These are phyloP conservation scores for Citrus cavaleriei DNA, from an alignment of 345 rosid species.

Conservation along the genomic window DNA sequence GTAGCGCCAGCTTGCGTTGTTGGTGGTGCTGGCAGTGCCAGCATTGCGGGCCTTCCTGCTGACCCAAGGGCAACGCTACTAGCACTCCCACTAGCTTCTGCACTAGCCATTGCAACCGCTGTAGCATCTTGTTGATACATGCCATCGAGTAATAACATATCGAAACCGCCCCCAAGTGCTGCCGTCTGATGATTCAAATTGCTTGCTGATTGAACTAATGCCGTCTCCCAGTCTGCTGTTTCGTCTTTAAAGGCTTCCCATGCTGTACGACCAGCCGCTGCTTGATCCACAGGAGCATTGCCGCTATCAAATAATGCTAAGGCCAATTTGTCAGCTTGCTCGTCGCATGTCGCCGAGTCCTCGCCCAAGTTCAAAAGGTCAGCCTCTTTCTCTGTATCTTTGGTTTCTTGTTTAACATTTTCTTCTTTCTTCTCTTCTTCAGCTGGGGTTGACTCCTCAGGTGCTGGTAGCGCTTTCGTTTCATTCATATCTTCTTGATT, in stretches of 20 bases:
- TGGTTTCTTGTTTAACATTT: constrained; percentile 14
- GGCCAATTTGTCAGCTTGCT: constrained; percentile 47
- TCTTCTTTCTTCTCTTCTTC: constrained; percentile 21
- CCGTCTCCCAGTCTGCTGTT: constrained; percentile 66
- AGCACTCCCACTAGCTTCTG: constrained; percentile 40
- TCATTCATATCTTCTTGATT: constrained; percentile 37
- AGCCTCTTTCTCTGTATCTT: constrained; percentile 29
- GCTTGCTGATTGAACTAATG: constrained; percentile 67
- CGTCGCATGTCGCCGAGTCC: constrained; percentile 26
- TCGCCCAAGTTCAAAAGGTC: constrained; percentile 61
- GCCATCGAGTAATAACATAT: constrained; percentile 43
- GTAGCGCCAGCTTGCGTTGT: not conserved
- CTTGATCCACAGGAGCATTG: constrained; percentile 10
- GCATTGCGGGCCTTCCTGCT: constrained; percentile 41
- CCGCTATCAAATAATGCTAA: constrained; percentile 64
- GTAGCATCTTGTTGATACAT: constrained; percentile 54
- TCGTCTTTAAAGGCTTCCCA: constrained; percentile 75
- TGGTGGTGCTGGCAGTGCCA: constrained; percentile 53
- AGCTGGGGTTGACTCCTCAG: constrained; percentile 29
- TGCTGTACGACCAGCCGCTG: constrained; percentile 7
- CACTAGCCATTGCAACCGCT: constrained; percentile 21
- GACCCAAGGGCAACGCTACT: constrained; percentile 59
- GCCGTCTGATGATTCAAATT: constrained; percentile 34
- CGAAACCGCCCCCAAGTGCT: constrained; percentile 48
- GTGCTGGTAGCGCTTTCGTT: constrained; percentile 60